Percentiles rank a stretch among this genome's conserved stretches.
Evolutionary conservation across 345 rosid species (phyloP).

Genomic region (Zanthoxylum bungeanum): DNA sequence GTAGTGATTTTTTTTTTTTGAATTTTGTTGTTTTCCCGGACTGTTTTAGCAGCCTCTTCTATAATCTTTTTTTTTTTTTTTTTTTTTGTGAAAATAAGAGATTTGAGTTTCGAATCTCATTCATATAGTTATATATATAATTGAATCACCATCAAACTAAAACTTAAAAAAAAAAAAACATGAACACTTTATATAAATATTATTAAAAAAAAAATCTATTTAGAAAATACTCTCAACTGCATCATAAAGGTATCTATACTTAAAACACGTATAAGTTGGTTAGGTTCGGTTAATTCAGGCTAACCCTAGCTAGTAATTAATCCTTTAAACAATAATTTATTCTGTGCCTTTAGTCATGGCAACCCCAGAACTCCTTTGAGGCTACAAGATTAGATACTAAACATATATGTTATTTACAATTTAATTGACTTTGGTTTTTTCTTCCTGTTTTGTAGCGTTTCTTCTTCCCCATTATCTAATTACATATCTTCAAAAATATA

Average conservation of each 20-base stretch:
- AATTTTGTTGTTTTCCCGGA: too few species aligned
- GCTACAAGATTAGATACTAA: not conserved
- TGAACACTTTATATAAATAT: too few species aligned
- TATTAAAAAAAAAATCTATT: too few species aligned
- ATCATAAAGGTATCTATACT: too few species aligned
- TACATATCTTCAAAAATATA: conserved; percentile 1
- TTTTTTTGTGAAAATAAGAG: too few species aligned
- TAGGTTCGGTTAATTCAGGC: not conserved
- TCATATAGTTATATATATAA: not conserved
- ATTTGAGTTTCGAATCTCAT: too few species aligned
- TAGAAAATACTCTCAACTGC: not conserved
- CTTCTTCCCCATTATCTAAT: conserved; percentile 1
- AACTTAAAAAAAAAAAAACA: too few species aligned
- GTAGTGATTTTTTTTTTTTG: too few species aligned
- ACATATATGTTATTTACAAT: conserved; percentile 5
- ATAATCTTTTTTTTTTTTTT: too few species aligned
- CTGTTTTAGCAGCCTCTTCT: too few species aligned
- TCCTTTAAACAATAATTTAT: not conserved
- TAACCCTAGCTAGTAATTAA: not conserved
- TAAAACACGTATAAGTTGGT: not conserved
- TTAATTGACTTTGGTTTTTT: conserved; percentile 12
- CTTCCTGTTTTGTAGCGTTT: conserved; percentile 18
- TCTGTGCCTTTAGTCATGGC: not conserved
- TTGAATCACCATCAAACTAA: too few species aligned
- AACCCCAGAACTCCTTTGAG: not conserved